Base-by-base conservation (phyloP, 169 alveolate genomes). In the Plasmodium gonderi region DNA sequence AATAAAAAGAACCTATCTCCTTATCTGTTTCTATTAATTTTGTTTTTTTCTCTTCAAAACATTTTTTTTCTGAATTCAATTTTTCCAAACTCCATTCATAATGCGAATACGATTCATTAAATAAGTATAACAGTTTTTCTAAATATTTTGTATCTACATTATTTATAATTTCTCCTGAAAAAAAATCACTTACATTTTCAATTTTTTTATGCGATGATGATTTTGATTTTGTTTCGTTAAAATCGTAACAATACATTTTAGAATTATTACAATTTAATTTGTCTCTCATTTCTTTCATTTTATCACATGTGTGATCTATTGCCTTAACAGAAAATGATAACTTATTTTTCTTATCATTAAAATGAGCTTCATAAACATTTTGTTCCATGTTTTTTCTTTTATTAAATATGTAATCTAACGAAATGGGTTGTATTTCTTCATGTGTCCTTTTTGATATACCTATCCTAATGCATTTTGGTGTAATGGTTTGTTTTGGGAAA, bases 331-430 rank as follows among this genome's bases (percentile, higher is more conserved):
- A 40, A 64, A 38, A 68, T 12, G 38, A 20, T 33, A 87, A 26
- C 11, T 54, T 75, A 38, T 76, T 75, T 67, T 76, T 87, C 20
- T 36, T 75, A 38, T 87, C 72, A 40, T 87, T 77, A 87, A 87
- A 87, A 45, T 79, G 80, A 60, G 36, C 36, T 31, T 87, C 90
- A 67, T 87, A 87, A 4, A 64, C 68, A 33, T 77, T 77, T 42
- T 87, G 78, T 60, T 87, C 89, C 44, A 40, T 17, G 31, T 64
- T 87, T 42, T 87, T 87, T 36, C 79, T 75, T 68, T 76, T 87
- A 64, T 68, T 87, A 67, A 87, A 87, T 87, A 87, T 87, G 72
- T 87, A 87, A 87, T 87, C 93, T 76, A 87, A 79, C 14, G 93
- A 87, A 87, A 87, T 87, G 33, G 67, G 89, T 38, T 76, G 89